Base-by-base conservation (phyloP, 225 moss, liverwort and hornwort species). In the Rhytidiadelphus loreus region DNA sequence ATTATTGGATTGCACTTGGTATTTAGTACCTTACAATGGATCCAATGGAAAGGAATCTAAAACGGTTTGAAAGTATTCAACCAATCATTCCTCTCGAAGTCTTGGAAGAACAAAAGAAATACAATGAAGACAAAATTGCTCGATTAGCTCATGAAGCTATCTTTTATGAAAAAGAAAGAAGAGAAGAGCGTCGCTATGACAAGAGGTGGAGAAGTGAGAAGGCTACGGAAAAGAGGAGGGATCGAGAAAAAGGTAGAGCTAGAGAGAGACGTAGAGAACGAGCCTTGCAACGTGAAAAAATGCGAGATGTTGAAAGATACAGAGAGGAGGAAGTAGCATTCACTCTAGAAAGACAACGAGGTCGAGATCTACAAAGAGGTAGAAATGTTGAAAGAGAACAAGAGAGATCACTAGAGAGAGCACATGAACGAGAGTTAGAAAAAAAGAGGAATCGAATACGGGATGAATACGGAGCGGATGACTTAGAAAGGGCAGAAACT, bases 131-230 rank as follows among this genome's bases (percentile, higher is more conserved):
- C 11, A 90, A 90, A 80, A 26, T 0, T 12, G 16, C 59, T 52
- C 64, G 33, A 57, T 81, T 90, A 75, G 88, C 58, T 66, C 12
- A 2, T 6, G 83, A 92, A 87, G 88, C 89, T 55, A 26, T 69
- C 29, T 92, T 93, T 60, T 90, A 83, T 86, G 92, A 92, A 80
- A 93, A 92, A 52, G 94, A 94, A 72, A 94, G 91, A 90, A 82
- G 46, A 70, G 89, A 92, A 80, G 94, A 94, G 59, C 79, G 90
- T 13, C 29, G 11, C 2, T 93, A 81, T 83, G 70, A 92, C 3
- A 91, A 74, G 39, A 66, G 71, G 16, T 87, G 92, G 87, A 85
- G 76, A 90, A 78, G 63, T 6, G 92, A 92, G 16, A 87, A 29
- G 43, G 61, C 83, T 33, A 90, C 1, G 0, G 92, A 90, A 61